Evolutionary conservation across 2,329 filamentous ascomycete genomes (phyloP), one percentile per base, ranked within the genome.

Genomic region (Hypoxylon sp.): DNA sequence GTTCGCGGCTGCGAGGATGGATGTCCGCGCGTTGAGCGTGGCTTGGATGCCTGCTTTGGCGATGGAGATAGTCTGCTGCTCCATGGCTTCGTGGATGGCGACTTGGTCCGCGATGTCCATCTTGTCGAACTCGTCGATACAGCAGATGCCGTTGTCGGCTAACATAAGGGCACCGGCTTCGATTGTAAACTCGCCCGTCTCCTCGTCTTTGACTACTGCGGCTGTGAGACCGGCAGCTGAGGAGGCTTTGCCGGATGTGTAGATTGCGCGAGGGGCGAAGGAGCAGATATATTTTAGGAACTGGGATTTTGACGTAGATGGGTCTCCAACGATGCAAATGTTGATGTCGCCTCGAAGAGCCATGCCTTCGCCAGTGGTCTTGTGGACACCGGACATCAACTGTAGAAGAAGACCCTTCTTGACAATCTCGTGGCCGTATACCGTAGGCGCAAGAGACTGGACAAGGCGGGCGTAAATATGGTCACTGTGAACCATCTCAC

Each of bases 61-160:
- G 74, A 99, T 99, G 7, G 94, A 97, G 71, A 99, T 99, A 4
- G 96, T 99, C 81, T 99, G 96, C 83, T 99, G 96, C 87, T 99
- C 96, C 96, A 99, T 99, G 64, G 96, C 96, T 88, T 99, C 96
- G 86, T 99, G 96, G 75, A 99, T 99, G 70, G 96, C 96, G 59
- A 99, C 96, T 81, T 99, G 96, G 78, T 99, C 96, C 55, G 84
- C 89, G 67, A 99, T 92, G 75, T 99, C 96, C 96, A 99, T 99
- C 83, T 99, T 99, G 87, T 99, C 96, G 74, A 99, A 99, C 78
- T 99, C 96, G 77, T 99, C 96, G 77, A 99, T 99, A 64, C 94
- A 94, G 79, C 96, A 99, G 74, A 98, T 96, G 57, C 96, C 96
- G 71, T 97, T 97, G 75, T 98, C 91, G 21, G 96, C 96, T 66